Percentiles rank a stretch among this genome's conserved stretches.
phyloP scores from a whole-genome alignment of 1,284 basidiomycete genomes.

The Cutaneotrichosporon sp. region DNA sequence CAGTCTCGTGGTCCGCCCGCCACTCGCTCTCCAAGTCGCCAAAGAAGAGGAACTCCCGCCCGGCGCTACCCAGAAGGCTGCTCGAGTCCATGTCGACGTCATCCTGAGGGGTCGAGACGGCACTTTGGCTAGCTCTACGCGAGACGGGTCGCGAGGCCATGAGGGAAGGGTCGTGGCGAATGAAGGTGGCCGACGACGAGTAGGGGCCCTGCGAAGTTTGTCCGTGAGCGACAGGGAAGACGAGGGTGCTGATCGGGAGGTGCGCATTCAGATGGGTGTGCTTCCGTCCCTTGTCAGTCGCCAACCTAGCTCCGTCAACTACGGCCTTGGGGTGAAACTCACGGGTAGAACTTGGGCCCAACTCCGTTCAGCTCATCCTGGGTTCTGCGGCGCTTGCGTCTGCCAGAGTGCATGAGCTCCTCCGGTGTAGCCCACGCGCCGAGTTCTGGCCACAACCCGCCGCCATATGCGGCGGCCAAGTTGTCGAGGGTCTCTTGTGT shows the following conservation, averaged over 20 bases:
- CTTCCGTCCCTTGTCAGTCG: constrained; percentile 2
- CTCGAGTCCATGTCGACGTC: background rate
- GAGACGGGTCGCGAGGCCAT: constrained; percentile 14
- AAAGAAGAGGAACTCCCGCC: constrained; percentile 51
- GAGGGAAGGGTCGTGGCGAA: constrained; percentile 38
- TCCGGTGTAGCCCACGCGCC: constrained; percentile 40
- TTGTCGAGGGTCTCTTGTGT: constrained; percentile 41
- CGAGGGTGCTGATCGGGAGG: constrained; percentile 40
- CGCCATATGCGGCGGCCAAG: constrained; percentile 44
- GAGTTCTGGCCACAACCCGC: constrained; percentile 52
- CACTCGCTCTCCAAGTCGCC: constrained; percentile 48
- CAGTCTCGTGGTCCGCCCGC: constrained; percentile 26
- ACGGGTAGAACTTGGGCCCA: constrained; percentile 40
- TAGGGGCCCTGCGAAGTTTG: constrained; percentile 46
- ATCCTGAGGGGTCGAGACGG: constrained; percentile 6
- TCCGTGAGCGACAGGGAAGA: constrained; percentile 49
- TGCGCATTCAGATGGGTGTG: constrained; percentile 35
- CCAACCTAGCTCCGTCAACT: background rate
- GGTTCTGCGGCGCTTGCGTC: constrained; percentile 16
- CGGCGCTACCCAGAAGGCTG: background rate
- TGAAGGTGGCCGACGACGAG: constrained; percentile 50
- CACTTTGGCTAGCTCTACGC: constrained; percentile 7
- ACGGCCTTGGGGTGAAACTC: constrained; percentile 16
- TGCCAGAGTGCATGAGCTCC: constrained; percentile 10
- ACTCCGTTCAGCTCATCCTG: constrained; percentile 25